Percentiles rank a stretch among this genome's conserved stretches.
These are phyloP conservation scores for Extremus antarcticus DNA, from an alignment of 495 filamentous ascomycete genomes.

Conservation along the genomic window DNA sequence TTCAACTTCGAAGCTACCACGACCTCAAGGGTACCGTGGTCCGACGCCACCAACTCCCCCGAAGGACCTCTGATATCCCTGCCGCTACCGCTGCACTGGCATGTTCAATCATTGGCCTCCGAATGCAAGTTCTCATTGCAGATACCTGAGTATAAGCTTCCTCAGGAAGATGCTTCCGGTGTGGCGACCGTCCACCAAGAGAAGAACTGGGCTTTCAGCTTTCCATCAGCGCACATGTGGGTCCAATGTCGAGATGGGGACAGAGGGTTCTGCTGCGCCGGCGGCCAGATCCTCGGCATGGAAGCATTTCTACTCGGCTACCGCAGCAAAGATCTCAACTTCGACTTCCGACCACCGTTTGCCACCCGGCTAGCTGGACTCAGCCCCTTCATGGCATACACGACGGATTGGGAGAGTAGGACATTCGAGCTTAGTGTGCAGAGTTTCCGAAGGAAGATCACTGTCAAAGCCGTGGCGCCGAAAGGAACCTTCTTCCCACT, in stretches of 20 bases:
- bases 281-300: constrained; percentile 35
- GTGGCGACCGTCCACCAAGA: constrained; percentile 33
- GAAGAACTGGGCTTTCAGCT: constrained; percentile 39
- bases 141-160: constrained; percentile 18
- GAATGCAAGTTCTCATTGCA: constrained; percentile 25
- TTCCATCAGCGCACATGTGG: constrained; percentile 39
- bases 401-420: constrained; percentile 26
- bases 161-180: constrained; percentile 23
- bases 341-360: constrained; percentile 30
- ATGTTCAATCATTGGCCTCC: constrained; percentile 36
- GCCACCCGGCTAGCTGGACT: constrained; percentile 20
- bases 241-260: constrained; percentile 26
- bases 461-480: constrained; percentile 28
- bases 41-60: constrained; percentile 13
- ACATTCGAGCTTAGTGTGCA: constrained; percentile 23
- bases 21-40: constrained; percentile 29
- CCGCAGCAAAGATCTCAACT: constrained; percentile 20
- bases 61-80: constrained; percentile 28
- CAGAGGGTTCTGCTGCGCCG: constrained; percentile 30
- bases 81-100: constrained; percentile 39
- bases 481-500: constrained; percentile 32
- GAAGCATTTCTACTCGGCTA: constrained; percentile 37
- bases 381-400: constrained; percentile 28
- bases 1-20: constrained; percentile 29
- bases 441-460: constrained; percentile 27